phyloP scores from a whole-genome alignment of 2,329 filamentous ascomycete species.

The Penicillium occitanis region DNA sequence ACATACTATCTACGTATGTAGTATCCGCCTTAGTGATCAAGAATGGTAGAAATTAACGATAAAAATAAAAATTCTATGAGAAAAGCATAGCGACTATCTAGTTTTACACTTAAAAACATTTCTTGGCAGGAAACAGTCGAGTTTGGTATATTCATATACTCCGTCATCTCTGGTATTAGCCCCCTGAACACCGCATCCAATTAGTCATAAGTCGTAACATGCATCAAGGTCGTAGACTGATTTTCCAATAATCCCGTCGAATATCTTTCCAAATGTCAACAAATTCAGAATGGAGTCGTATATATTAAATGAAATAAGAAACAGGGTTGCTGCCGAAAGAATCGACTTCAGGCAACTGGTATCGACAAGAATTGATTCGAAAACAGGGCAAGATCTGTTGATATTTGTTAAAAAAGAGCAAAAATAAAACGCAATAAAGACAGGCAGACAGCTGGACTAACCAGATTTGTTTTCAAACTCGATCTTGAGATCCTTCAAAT shows the following conservation, averaged over 20 bases:
- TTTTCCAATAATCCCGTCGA: background rate
- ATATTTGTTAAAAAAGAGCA: background rate
- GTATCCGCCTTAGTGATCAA: background rate
- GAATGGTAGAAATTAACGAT: background rate
- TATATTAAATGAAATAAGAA: background rate
- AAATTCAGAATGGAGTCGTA: background rate
- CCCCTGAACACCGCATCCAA: slow-evolving; percentile 7
- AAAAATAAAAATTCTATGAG: background rate
- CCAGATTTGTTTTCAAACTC: slow-evolving; percentile 1
- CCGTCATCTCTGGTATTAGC: background rate
- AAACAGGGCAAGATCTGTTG: background rate
- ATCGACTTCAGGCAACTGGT: background rate
- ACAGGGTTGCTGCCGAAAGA: background rate
- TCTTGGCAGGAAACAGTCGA: background rate
- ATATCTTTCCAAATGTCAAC: background rate
- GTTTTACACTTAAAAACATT: background rate
- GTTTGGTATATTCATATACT: background rate
- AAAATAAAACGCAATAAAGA: too few species aligned
- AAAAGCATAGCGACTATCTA: background rate
- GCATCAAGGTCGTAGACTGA: background rate
- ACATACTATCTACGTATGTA: background rate
- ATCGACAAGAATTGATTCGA: background rate
- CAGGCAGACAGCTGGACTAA: background rate
- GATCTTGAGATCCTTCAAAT: slow-evolving; percentile 14
- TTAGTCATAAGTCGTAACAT: slow-evolving; percentile 10